Evolutionary conservation across 192 early-diverging fungal genomes (phyloP).

Genomic region (Coemansia sp.): DNA sequence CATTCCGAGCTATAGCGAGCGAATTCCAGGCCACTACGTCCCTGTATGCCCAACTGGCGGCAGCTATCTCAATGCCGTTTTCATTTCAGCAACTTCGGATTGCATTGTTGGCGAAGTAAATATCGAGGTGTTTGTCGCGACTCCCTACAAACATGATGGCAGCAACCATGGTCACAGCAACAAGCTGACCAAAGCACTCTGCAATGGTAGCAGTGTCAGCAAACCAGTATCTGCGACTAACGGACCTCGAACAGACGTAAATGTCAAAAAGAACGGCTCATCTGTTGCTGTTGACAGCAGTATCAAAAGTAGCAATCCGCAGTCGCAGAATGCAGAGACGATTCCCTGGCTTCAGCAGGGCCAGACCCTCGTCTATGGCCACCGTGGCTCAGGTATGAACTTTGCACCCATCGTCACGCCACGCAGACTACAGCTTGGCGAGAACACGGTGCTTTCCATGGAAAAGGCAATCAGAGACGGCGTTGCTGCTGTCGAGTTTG

Average conservation of each 20-base stretch:
- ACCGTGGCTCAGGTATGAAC: slow-evolving; percentile 89
- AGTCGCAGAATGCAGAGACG: neutral
- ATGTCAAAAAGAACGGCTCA: neutral
- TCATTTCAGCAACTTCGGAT: slow-evolving; percentile 23
- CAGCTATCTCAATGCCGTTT: slow-evolving; percentile 35
- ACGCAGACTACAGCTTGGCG: slow-evolving; percentile 73
- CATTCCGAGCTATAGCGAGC: slow-evolving; percentile 29
- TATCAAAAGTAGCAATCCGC: neutral
- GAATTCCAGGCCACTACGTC: slow-evolving; percentile 18
- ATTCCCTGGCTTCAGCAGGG: slow-evolving; percentile 29
- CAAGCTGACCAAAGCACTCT: neutral
- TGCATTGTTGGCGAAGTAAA: slow-evolving; percentile 33
- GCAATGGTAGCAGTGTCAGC: neutral
- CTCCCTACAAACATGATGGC: slow-evolving; percentile 17
- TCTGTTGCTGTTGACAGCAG: neutral
- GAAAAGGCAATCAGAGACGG: slow-evolving; percentile 78
- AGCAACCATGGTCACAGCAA: no score
- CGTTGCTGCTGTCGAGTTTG: slow-evolving; percentile 89
- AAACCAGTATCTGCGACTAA: neutral
- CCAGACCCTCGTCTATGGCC: slow-evolving; percentile 68
- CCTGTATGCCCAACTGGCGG: slow-evolving; percentile 31
- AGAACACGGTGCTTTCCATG: slow-evolving; percentile 90
- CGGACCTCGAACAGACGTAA: neutral
- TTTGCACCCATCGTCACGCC: slow-evolving; percentile 40
- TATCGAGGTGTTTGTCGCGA: slow-evolving; percentile 35